A percentile compares a stretch with the other conserved stretches of the same genome.
Evolutionary conservation across 345 rosid species (phyloP).

Genomic region (Lepidium africanum): DNA sequence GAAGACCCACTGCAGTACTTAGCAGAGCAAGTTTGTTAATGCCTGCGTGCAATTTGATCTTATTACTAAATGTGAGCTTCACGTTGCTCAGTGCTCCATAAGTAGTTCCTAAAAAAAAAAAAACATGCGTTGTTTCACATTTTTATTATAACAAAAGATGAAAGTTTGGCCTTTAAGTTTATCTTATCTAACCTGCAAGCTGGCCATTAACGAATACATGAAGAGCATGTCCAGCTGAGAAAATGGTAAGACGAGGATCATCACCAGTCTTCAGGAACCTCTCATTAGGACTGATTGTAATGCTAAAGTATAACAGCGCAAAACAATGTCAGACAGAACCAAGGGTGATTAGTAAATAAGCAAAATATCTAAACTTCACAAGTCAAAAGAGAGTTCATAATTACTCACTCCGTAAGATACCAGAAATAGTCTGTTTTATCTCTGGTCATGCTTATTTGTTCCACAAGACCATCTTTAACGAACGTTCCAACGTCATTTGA

Average conservation of each 20-base stretch:
- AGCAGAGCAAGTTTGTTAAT: slow-evolving; percentile 64
- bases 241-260: slow-evolving; percentile 45
- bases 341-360: slow-evolving; percentile 71
- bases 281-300: slow-evolving; percentile 32
- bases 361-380: slow-evolving; percentile 55
- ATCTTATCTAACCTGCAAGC: slow-evolving; percentile 43
- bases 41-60: slow-evolving; percentile 60
- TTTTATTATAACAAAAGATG: background rate
- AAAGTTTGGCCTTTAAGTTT: background rate
- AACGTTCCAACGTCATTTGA: slow-evolving; percentile 41
- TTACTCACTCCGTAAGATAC: slow-evolving; percentile 88
- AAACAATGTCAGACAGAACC: slow-evolving; percentile 35
- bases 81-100: slow-evolving; percentile 45
- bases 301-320: background rate
- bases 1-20: slow-evolving; percentile 76
- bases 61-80: slow-evolving; percentile 51
- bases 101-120: slow-evolving; percentile 48
- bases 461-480: slow-evolving; percentile 53
- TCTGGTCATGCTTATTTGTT: slow-evolving; percentile 67
- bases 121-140: background rate
- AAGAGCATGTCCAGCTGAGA: slow-evolving; percentile 68
- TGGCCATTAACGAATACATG: slow-evolving; percentile 78
- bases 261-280: slow-evolving; percentile 38
- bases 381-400: slow-evolving; percentile 22
- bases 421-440: slow-evolving; percentile 87